A percentile compares a stretch with the other conserved stretches of the same genome.
Evolutionary conservation across 2,329 filamentous ascomycete species (phyloP).

Genomic region (Stromatinia cepivora): DNA sequence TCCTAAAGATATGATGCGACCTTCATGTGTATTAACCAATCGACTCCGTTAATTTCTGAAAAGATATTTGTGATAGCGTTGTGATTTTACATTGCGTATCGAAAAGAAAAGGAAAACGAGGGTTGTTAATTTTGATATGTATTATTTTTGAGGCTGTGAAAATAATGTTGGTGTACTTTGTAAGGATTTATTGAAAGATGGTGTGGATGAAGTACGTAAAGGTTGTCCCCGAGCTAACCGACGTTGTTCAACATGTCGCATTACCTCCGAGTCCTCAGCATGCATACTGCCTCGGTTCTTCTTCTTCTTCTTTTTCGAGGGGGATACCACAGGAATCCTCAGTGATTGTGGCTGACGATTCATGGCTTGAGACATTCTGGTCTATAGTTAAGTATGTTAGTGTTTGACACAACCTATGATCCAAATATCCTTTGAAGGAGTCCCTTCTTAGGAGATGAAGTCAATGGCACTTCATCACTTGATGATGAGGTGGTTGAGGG

Average conservation of each 20-base stretch:
- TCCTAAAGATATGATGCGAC: slow-evolving; percentile 9
- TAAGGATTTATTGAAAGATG: neutral
- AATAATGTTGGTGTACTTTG: neutral
- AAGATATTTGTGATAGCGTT: neutral
- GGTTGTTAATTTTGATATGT: neutral
- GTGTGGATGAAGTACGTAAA: neutral
- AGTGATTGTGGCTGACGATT: slow-evolving; percentile 17
- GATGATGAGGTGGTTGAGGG: slow-evolving; percentile 5
- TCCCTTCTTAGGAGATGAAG: neutral
- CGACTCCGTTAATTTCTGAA: neutral
- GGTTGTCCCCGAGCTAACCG: neutral
- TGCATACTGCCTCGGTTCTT: neutral
- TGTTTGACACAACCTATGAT: slow-evolving; percentile 3
- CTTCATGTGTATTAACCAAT: neutral
- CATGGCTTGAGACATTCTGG: slow-evolving; percentile 16
- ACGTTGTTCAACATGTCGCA: neutral
- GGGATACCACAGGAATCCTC: slow-evolving; percentile 3
- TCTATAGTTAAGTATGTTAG: slow-evolving; percentile 22
- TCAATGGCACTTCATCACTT: slow-evolving; percentile 16
- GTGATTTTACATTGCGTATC: neutral
- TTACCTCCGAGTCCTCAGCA: slow-evolving; percentile 1
- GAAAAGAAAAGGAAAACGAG: neutral
- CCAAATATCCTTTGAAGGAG: neutral
- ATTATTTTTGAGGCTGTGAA: neutral
- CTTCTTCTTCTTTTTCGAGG: neutral